Evolutionary conservation across 2,329 filamentous ascomycete species (phyloP), one percentile per base, ranked within the genome.

Genomic region (Beauveria brongniartii): DNA sequence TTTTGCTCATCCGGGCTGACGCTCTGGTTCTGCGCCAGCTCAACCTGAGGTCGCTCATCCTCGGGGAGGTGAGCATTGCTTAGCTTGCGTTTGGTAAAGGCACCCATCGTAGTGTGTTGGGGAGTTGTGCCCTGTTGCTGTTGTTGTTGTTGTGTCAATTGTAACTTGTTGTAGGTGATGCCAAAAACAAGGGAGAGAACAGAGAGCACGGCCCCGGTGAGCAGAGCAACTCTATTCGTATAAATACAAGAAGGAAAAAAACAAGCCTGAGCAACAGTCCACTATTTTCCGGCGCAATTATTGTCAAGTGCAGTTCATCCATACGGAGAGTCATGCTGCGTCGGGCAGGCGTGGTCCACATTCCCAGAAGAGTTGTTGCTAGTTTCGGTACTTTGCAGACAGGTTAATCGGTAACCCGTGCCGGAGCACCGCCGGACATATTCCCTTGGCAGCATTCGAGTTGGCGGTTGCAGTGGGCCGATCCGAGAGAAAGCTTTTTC

Each of bases 1-100:
- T 66, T 70, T 52, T 75, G 65, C 54, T 69, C 61, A 44, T 60
- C 61, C 7, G 20, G 54, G 14, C 3, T 18, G 37, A 62, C 59
- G 46, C 59, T 52, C 52, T 14, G 56, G 54, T 67, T 2, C 64
- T 75, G 16, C 73, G 58, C 51, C 20, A 61, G 51, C 34, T 61
- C 58, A 8, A 61, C 58, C 24, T 55, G 58, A 22, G 58, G 58
- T 1, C 24, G 58, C 44, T 61, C 58, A 24, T 61, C 58, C 30
- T 61, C 58, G n/a, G 58, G 28, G 30, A 54, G 37, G 2, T 54
- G 58, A 48, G 51, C 16, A 24, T 47, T 61, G 30, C 44, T 55
- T 24, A 30, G 34, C 34, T 61, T 61, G 43, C 58, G 51, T 34
- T 61, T 61, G 18, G 58, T 20, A 50, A 61, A 61, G 34, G 51